These are phyloP conservation scores for Exophiala sideris DNA, from an alignment of 2,329 filamentous ascomycete genomes.

Conservation along the genomic window DNA sequence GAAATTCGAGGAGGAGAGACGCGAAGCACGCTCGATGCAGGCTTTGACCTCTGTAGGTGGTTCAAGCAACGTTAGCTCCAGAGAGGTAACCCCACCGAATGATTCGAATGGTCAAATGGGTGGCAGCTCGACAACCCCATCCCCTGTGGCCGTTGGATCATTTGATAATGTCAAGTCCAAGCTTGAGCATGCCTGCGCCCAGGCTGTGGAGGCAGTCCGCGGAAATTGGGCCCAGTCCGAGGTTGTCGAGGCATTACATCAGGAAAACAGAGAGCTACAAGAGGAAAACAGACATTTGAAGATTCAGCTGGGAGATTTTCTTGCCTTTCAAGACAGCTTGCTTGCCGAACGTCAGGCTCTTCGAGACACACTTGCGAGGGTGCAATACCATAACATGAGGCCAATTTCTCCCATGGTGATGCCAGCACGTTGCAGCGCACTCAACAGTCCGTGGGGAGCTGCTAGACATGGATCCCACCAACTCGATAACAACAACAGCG, in stretches of 20 bases:
- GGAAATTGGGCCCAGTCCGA: constrained; percentile 16
- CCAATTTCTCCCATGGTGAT: no score
- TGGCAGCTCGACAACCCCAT: no score
- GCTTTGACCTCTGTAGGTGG: constrained; percentile 1
- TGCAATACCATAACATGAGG: no score
- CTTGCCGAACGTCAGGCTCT: no score
- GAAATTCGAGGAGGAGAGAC: constrained; percentile 17
- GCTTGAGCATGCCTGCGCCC: constrained; percentile 13
- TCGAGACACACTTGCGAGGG: no score
- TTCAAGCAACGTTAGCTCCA: neutral
- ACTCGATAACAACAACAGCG: no score
- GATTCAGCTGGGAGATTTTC: neutral
- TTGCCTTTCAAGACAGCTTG: neutral
- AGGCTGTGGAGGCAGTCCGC: constrained; percentile 11
- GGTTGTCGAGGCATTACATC: constrained; percentile 14
- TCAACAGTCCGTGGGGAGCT: no score
- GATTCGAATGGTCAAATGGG: no score
- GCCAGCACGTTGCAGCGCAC: no score
- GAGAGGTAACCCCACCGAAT: no score
- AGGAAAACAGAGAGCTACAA: constrained; percentile 8
- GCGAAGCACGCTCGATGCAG: constrained; percentile 13
- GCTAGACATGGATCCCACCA: no score
- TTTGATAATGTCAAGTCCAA: constrained; percentile 4
- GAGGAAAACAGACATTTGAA: constrained; percentile 3
- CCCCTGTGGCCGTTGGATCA: no score